Conservation (phyloP, 2,329 filamentous ascomycete species). For the Aspergillus melleus region DNA sequence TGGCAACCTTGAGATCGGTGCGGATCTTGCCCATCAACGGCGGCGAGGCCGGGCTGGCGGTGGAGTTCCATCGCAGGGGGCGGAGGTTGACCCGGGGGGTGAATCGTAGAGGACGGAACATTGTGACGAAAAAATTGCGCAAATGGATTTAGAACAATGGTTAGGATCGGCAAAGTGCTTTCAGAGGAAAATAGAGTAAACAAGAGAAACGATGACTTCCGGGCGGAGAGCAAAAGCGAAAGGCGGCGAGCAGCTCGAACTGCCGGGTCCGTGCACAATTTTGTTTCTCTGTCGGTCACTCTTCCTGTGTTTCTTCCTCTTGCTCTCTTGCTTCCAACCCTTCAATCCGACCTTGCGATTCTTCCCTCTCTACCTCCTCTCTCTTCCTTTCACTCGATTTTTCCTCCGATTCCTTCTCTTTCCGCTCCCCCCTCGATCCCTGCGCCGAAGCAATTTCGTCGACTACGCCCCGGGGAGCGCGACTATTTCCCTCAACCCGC, state of each 20-base stretch:
- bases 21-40: constrained; percentile 47
- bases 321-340: constrained; percentile 18
- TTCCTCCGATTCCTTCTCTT: constrained; percentile 16
- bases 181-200: too few relatives aligned
- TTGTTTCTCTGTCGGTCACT: constrained; percentile 28
- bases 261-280: constrained; percentile 39
- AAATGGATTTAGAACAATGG: too few relatives aligned
- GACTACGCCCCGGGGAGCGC: constrained; percentile 25
- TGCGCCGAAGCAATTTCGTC: constrained; percentile 19
- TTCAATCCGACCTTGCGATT: constrained; percentile 13
- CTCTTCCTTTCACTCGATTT: constrained; percentile 5
- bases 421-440: constrained; percentile 7
- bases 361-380: constrained; percentile 18
- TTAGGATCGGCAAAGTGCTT: too few relatives aligned
- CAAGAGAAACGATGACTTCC: background rate
- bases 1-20: constrained; percentile 49
- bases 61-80: constrained; percentile 43
- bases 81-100: constrained; percentile 28
- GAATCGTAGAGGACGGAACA: constrained; percentile 36
- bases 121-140: constrained; percentile 14
- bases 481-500: constrained; percentile 9
- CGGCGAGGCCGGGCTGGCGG: constrained; percentile 35
- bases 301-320: constrained; percentile 21
- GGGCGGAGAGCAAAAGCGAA: constrained; percentile 19
- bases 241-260: constrained; percentile 16